Evolutionary conservation across 164 flowering plant species (phyloP).

Genomic region (Magnolia kwangsiensis): DNA sequence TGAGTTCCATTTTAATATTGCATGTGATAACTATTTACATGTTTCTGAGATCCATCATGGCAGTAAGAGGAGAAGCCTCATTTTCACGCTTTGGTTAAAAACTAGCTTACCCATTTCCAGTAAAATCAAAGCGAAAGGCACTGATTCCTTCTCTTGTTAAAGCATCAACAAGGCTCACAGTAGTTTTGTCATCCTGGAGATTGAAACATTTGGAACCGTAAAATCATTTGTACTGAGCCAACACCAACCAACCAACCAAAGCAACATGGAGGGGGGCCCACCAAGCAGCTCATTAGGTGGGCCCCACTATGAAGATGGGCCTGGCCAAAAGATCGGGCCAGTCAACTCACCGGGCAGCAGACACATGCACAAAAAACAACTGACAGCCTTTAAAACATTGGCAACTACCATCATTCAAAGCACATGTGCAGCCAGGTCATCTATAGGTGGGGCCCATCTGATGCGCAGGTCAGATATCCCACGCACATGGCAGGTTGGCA

Average conservation of each 20-base stretch:
- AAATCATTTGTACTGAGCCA: neutral
- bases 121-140: slow-evolving; percentile 78
- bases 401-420: neutral
- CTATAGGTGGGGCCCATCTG: neutral
- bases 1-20: too few species aligned
- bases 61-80: neutral
- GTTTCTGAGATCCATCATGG: neutral
- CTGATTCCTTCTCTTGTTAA: slow-evolving; percentile 55
- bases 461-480: neutral
- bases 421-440: neutral
- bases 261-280: neutral
- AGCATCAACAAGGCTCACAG: slow-evolving; percentile 56
- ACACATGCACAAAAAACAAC: neutral
- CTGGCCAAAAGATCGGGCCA: neutral
- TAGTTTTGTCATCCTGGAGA: slow-evolving; percentile 48
- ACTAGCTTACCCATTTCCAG: slow-evolving; percentile 74
- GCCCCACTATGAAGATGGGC: neutral
- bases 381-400: neutral
- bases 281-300: too few species aligned
- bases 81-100: neutral
- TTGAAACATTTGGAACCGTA: neutral
- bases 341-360: neutral
- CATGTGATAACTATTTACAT: neutral
- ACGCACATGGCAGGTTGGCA: neutral
- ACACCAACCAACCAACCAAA: neutral